These are phyloP conservation scores for Camellia lanceoleosa DNA, from an alignment of 148 eudicot genomes.

Conservation along the genomic window DNA sequence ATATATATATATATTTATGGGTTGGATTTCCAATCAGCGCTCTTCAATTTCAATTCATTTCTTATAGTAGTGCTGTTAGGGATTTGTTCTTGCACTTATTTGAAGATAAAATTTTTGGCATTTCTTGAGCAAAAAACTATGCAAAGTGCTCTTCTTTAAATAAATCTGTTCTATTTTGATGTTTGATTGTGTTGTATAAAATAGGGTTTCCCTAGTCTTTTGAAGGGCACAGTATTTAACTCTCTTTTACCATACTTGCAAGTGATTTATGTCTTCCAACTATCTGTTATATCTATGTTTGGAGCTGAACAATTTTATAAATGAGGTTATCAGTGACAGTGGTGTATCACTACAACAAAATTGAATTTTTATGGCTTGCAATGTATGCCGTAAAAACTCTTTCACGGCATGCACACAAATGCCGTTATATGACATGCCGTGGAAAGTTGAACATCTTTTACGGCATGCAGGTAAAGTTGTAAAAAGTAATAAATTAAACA, in stretches of 20 bases:
- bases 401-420: too few relatives aligned
- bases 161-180: neutral
- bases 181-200: neutral
- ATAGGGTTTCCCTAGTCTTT: neutral
- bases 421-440: too few relatives aligned
- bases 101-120: slow-evolving; percentile 84
- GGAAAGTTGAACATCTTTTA: too few relatives aligned
- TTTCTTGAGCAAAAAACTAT: slow-evolving; percentile 77
- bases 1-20: neutral
- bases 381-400: too few relatives aligned
- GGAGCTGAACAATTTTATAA: neutral
- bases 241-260: neutral
- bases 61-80: slow-evolving; percentile 69
- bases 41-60: slow-evolving; percentile 85
- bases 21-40: slow-evolving; percentile 59
- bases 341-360: too few relatives aligned
- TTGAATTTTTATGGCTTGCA: too few relatives aligned
- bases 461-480: too few relatives aligned
- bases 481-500: too few relatives aligned
- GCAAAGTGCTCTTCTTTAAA: slow-evolving; percentile 19
- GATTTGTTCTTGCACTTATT: slow-evolving; percentile 77
- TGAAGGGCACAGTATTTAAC: neutral
- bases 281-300: neutral
- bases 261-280: neutral
- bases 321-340: neutral